Evolutionary conservation across 495 filamentous ascomycete species (phyloP).

Genomic region (Chaetomium fimeti): DNA sequence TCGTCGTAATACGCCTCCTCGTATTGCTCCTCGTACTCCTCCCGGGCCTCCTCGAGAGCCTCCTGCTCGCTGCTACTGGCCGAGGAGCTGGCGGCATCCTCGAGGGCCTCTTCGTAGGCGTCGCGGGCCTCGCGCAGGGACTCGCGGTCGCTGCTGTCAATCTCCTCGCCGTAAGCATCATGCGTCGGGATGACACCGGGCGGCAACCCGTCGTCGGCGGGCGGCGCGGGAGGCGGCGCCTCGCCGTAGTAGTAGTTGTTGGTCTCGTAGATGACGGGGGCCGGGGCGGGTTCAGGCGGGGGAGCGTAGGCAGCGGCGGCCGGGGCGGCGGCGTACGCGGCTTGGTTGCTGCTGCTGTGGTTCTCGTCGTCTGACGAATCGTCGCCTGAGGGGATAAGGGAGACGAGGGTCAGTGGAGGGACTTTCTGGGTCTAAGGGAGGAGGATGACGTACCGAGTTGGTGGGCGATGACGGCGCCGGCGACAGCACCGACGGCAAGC

Average conservation of each 20-base stretch:
- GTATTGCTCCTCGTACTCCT: conserved; percentile 50
- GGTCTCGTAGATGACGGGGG: conserved; percentile 29
- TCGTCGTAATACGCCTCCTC: conserved; percentile 52
- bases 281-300: conserved; percentile 10
- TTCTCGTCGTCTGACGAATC: conserved; percentile 17
- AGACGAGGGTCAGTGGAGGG: not conserved
- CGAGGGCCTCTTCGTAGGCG: conserved; percentile 42
- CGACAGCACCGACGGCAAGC: conserved; percentile 55
- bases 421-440: not conserved
- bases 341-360: conserved; percentile 13
- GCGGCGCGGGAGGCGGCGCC: conserved; percentile 27
- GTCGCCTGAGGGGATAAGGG: not conserved
- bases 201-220: conserved; percentile 13
- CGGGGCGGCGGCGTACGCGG: conserved; percentile 3
- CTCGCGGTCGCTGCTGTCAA: conserved; percentile 42
- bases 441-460: conserved; percentile 48
- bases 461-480: conserved; percentile 56
- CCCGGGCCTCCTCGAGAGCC: conserved; percentile 44
- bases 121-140: conserved; percentile 41
- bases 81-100: conserved; percentile 36
- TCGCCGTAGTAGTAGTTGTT: conserved; percentile 33
- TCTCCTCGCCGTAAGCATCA: conserved; percentile 40
- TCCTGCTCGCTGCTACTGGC: conserved; percentile 47
- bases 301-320: conserved; percentile 1
- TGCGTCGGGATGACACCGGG: conserved; percentile 26